Percentiles rank a stretch among this genome's conserved stretches.
Conservation (phyloP, 2,329 filamentous ascomycete species). For the Gnomoniopsis sp. region DNA sequence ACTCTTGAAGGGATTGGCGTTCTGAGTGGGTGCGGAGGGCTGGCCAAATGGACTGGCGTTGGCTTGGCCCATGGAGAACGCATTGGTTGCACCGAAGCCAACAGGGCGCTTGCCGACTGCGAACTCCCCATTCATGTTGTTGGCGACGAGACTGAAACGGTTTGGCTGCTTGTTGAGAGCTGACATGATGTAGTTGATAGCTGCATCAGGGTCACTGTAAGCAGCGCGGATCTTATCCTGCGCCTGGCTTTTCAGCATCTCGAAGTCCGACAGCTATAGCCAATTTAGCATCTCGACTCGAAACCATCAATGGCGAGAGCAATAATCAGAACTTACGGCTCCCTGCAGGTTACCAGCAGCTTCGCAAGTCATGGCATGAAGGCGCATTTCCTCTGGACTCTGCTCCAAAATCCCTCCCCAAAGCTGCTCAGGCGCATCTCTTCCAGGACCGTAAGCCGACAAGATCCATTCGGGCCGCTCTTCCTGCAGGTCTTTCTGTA, state of each 20-base stretch:
- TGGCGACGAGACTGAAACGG: conserved; percentile 60
- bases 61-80: conserved; percentile 23
- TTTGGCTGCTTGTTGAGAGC: conserved; percentile 72
- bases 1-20: conserved; percentile 38
- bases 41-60: conserved; percentile 35
- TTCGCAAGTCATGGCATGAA: conserved; percentile 64
- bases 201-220: conserved; percentile 66
- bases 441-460: conserved; percentile 78
- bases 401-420: conserved; percentile 82
- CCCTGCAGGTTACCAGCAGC: conserved; percentile 57
- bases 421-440: conserved; percentile 73
- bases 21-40: conserved; percentile 32
- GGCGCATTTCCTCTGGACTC: conserved; percentile 81
- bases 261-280: conserved; percentile 56
- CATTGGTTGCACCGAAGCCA: conserved; percentile 21
- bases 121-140: conserved; percentile 45
- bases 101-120: conserved; percentile 33
- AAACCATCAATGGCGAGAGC: conserved; percentile 1
- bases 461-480: conserved; percentile 82
- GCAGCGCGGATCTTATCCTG: conserved; percentile 71
- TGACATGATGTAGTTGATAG: conserved; percentile 65
- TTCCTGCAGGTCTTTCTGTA: conserved; percentile 63
- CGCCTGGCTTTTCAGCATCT: conserved; percentile 60
- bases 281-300: conserved; percentile 13
- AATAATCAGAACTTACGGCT: conserved; percentile 37